Percentiles rank a stretch among this genome's conserved stretches.
Conservation (phyloP, 129 eudicot genomes). For the Smallanthus sonchifolius region DNA sequence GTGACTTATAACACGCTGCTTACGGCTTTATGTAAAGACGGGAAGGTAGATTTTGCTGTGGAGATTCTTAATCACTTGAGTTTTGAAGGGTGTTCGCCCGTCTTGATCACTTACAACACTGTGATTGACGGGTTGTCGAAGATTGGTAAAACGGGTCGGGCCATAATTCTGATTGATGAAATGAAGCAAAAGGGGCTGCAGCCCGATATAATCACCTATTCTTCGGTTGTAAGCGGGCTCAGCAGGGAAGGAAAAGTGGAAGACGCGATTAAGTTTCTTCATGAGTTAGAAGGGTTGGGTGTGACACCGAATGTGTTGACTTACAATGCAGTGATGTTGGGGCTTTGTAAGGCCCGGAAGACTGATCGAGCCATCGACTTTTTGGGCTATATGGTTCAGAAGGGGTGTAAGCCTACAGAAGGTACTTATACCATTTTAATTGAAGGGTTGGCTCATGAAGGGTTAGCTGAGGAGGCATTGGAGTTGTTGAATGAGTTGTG, state of each 20-base stretch:
- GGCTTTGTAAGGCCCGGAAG: constrained; percentile 72
- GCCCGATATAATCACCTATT: constrained; percentile 66
- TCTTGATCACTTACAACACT: constrained; percentile 76
- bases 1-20: constrained; percentile 76
- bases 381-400: constrained; percentile 60
- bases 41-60: constrained; percentile 68
- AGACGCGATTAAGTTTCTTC: constrained; percentile 63
- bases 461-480: constrained; percentile 59
- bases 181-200: constrained; percentile 72
- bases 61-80: constrained; percentile 67
- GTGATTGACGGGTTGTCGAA: constrained; percentile 77
- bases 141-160: constrained; percentile 60
- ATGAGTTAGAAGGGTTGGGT: constrained; percentile 52
- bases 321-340: constrained; percentile 66
- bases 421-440: constrained; percentile 65
- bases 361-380: constrained; percentile 82
- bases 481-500: constrained; percentile 66
- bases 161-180: constrained; percentile 54
- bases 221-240: constrained; percentile 65
- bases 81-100: constrained; percentile 73
- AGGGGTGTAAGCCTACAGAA: constrained; percentile 79
- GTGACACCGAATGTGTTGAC: constrained; percentile 63
- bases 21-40: constrained; percentile 81
- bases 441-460: constrained; percentile 82
- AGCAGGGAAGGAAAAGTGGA: constrained; percentile 80